These are phyloP conservation scores for Alternaria rosae DNA, from an alignment of 2,329 filamentous ascomycete species.

Conservation along the genomic window DNA sequence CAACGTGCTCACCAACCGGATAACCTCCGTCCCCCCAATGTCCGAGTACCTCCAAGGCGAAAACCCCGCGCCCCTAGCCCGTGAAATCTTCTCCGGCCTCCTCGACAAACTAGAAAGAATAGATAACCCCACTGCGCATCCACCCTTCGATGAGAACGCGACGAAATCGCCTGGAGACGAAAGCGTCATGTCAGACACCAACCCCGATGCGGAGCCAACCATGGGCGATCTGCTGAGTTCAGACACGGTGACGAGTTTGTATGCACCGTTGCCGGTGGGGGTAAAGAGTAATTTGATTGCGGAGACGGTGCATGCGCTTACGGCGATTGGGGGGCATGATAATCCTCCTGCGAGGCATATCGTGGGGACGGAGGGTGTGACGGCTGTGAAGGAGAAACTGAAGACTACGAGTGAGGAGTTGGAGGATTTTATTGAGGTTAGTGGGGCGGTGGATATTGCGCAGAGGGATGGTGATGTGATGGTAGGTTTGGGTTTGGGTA, in stretches of 20 bases:
- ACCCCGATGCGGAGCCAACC: constrained; percentile 41
- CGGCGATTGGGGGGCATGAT: constrained; percentile 91
- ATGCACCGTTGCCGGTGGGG: constrained; percentile 71
- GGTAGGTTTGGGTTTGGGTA: constrained; percentile 8
- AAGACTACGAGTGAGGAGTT: constrained; percentile 96
- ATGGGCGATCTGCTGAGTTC: constrained; percentile 57
- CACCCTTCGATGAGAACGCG: constrained; percentile 39
- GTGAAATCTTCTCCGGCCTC: constrained; percentile 82
- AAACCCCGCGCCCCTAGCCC: constrained; percentile 79
- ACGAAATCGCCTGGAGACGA: constrained; percentile 37
- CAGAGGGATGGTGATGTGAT: constrained; percentile 34
- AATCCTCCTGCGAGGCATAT: constrained; percentile 95
- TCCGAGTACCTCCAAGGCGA: constrained; percentile 71
- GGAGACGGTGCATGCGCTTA: constrained; percentile 90
- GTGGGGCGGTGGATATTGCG: constrained; percentile 78
- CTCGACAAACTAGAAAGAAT: constrained; percentile 77
- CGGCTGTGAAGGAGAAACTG: constrained; percentile 91
- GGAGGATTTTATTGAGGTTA: constrained; percentile 94
- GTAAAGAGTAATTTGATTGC: constrained; percentile 78
- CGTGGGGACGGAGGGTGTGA: constrained; percentile 86
- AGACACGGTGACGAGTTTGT: constrained; percentile 68
- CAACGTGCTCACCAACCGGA: constrained; percentile 82
- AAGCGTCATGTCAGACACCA: constrained; percentile 37
- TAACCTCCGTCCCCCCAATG: constrained; percentile 83
- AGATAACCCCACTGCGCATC: constrained; percentile 43